phyloP scores from a whole-genome alignment of 768 basidiomycete species.

The Panellus pusillus region DNA sequence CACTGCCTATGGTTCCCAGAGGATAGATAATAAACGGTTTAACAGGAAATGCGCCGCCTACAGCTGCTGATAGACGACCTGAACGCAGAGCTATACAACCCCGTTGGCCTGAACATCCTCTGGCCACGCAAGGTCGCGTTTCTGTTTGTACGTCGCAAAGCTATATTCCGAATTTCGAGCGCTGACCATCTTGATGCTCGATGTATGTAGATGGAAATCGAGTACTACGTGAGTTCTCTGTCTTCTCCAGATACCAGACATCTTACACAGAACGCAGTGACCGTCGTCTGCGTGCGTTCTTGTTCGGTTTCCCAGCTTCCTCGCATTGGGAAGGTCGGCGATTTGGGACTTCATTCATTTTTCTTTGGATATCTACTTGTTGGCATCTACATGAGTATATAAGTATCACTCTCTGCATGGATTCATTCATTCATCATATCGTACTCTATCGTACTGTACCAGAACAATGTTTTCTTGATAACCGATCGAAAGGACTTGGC shows the following conservation, averaged over 20 bases:
- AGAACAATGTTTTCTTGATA: not conserved
- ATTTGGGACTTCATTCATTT: not conserved
- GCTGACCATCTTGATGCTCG: conserved; percentile 5
- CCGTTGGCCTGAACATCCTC: conserved; percentile 81
- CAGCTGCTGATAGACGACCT: conserved; percentile 60
- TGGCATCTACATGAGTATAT: conserved; percentile 1
- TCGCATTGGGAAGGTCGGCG: no score
- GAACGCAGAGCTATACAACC: conserved; percentile 79
- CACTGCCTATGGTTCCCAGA: not conserved
- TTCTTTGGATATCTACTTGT: not conserved
- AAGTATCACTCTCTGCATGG: not conserved
- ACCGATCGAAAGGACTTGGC: not conserved
- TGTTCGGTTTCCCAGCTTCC: no score
- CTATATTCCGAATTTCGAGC: not conserved
- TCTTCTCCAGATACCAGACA: not conserved
- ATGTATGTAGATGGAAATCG: conserved; percentile 78
- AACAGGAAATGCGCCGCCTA: conserved; percentile 77
- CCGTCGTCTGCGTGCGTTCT: not conserved
- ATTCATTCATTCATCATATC: no score
- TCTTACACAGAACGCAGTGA: conserved; percentile 16
- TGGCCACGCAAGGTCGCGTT: conserved; percentile 86
- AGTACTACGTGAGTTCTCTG: conserved; percentile 76
- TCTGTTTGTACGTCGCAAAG: conserved; percentile 72
- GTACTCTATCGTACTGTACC: no score
- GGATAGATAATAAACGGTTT: not conserved